Base-by-base conservation (phyloP, 2,329 filamentous ascomycete genomes). In the Aspergillus pseudoviridinutans region DNA sequence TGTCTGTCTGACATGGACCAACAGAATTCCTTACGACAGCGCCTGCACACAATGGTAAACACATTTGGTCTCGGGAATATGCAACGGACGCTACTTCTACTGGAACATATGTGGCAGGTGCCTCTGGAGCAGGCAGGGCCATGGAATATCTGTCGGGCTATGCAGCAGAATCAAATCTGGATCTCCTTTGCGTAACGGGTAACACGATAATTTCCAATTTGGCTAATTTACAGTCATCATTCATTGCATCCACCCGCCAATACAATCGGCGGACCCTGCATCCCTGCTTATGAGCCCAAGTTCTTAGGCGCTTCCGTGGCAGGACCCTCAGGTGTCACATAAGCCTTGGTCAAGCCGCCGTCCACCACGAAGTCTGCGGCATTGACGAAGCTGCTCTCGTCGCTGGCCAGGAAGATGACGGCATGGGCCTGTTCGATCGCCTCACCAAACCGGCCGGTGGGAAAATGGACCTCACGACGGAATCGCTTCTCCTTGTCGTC, bases 311-410 rank as follows among this genome's bases (percentile, higher is more conserved):
- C 76, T 62, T 76, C 69, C 9, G 82, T 78, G 1, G 84, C 74
- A 2, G 82, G 80, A 12, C 84, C 84, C 63, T 86, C 82, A n/a
- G 83, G 80, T 17, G 84, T 87, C 50, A 86, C 83, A 75, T 97
- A 97, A 47, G 92, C 90, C 82, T 90, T 96, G 68, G 87, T 93
- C 90, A 99, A 90, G 58, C 93, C 93, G 58, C 94, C 94, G 69
- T 99, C 94, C 28, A 97, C 92, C 3, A 96, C 88, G 78, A 97
- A 96, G 72, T 97, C 94, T 58, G 85, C 88, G 10, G 90, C 92
- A 64, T 94, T 96, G 68, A 96, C 89, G 68, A 95, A 96, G 80
- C 89, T 91, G 69, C 88, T 87, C 80, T 96, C 91, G 65, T 96
- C 91, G 64, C 87, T 92, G 8, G 91, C 91, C 59, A 96, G 77